These are phyloP conservation scores for Penicillium cataractarum DNA, from an alignment of 495 filamentous ascomycete genomes.

Conservation along the genomic window DNA sequence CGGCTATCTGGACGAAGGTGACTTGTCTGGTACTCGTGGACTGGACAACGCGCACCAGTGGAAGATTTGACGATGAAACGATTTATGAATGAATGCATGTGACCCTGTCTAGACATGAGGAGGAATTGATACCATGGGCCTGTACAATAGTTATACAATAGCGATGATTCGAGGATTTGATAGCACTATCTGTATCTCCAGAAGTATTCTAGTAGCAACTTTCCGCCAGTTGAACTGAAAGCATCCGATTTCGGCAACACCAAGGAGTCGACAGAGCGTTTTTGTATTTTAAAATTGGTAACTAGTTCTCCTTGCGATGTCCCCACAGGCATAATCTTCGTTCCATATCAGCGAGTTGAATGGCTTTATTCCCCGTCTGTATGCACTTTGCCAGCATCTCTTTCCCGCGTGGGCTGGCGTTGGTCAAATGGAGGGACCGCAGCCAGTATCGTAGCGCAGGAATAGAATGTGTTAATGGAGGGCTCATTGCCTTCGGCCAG, in stretches of 20 bases:
- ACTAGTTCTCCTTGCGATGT: too few species aligned
- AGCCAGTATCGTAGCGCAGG: slow-evolving; percentile 30
- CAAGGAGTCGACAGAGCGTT: too few species aligned
- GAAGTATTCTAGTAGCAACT: too few species aligned
- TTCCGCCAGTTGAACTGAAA: too few species aligned
- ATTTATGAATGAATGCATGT: slow-evolving; percentile 4
- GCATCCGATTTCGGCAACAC: too few species aligned
- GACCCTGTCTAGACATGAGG: slow-evolving; percentile 6
- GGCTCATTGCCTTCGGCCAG: slow-evolving; percentile 30
- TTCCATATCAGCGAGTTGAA: neutral
- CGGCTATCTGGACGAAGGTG: slow-evolving; percentile 18
- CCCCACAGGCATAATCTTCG: too few species aligned
- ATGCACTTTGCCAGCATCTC: neutral
- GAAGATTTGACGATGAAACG: slow-evolving; percentile 15
- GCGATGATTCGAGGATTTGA: too few species aligned
- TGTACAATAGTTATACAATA: neutral
- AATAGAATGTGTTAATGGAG: slow-evolving; percentile 15
- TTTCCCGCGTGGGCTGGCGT: neutral
- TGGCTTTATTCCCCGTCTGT: neutral
- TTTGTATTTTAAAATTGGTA: too few species aligned
- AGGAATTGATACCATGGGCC: neutral
- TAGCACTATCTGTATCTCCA: neutral
- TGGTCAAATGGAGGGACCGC: slow-evolving; percentile 22
- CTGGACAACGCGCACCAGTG: slow-evolving; percentile 16
- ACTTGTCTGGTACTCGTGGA: slow-evolving; percentile 13